Evolutionary conservation across 2,329 filamentous ascomycete species (phyloP).

Genomic region (Scedosporium minutisporum): DNA sequence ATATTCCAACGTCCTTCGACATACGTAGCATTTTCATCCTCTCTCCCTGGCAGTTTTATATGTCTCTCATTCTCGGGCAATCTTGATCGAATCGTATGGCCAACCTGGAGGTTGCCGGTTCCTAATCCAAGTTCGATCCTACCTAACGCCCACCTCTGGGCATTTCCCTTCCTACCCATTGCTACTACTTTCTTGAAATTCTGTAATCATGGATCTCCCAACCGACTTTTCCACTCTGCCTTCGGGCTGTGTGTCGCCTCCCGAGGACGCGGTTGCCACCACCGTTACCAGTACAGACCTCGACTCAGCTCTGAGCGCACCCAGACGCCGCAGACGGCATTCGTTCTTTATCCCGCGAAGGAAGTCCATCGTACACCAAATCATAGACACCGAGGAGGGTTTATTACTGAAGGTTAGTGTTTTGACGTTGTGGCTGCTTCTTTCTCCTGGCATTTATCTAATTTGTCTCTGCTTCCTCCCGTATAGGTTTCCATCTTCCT

Average conservation of each 20-base stretch:
- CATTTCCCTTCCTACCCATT: background rate
- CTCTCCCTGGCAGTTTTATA: too few relatives aligned
- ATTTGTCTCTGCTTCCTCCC: background rate
- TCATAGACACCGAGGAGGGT: constrained; percentile 54
- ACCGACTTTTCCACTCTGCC: constrained; percentile 5
- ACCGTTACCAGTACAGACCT: background rate
- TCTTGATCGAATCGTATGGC: background rate
- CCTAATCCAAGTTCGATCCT: background rate
- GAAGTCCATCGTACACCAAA: constrained; percentile 48
- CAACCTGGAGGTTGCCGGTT: background rate
- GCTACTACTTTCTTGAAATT: background rate
- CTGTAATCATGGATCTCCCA: constrained; percentile 3
- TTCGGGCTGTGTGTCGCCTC: background rate
- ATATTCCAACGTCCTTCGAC: too few relatives aligned
- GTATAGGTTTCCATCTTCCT: constrained; percentile 68
- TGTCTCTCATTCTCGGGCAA: background rate
- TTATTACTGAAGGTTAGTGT: constrained; percentile 41
- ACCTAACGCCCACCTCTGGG: background rate
- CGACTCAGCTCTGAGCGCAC: background rate
- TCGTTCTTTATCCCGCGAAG: constrained; percentile 49
- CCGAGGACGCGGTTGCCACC: background rate
- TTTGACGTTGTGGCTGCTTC: background rate
- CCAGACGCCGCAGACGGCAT: constrained; percentile 30
- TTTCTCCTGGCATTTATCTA: background rate
- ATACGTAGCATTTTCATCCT: too few relatives aligned